phyloP scores from a whole-genome alignment of 345 rosid species.

The Erysimum cheiranthoides region DNA sequence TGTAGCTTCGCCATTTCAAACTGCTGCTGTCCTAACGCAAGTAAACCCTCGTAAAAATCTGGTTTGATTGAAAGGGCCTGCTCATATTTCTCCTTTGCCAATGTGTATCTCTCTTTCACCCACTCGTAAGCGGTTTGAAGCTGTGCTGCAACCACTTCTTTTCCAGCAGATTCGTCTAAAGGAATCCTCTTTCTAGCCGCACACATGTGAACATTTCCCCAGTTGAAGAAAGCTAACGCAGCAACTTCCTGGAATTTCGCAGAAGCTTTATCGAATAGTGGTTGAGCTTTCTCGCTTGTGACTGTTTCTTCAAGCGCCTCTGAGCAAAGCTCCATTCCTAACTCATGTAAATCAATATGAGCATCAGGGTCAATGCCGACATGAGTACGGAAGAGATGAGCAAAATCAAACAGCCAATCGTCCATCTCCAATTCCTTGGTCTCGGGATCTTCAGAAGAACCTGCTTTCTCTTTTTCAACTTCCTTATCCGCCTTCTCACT shows the following conservation, averaged over 20 bases:
- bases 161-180: conserved; percentile 81
- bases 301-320: conserved; percentile 98
- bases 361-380: conserved; percentile 97
- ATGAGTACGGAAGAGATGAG: conserved; percentile 89
- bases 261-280: conserved; percentile 89
- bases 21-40: conserved; percentile 94
- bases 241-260: conserved; percentile 97
- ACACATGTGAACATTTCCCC: conserved; percentile 99
- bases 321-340: conserved; percentile 98
- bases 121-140: conserved; percentile 90
- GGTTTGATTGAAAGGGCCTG: conserved; percentile 85
- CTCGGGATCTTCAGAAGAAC: conserved; percentile 70
- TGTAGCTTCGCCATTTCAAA: conserved; percentile 99
- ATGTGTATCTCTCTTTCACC: conserved; percentile 87
- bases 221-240: conserved; percentile 93
- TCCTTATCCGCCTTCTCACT: conserved; percentile 57
- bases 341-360: conserved; percentile 91
- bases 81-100: conserved; percentile 80
- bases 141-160: conserved; percentile 67
- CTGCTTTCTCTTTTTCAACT: conserved; percentile 51
- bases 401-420: conserved; percentile 97
- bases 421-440: conserved; percentile 92
- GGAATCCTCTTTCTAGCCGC: conserved; percentile 98
- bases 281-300: conserved; percentile 89
- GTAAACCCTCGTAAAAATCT: conserved; percentile 92